These are phyloP conservation scores for Moesziomyces antarcticus DNA, from an alignment of 1,284 basidiomycete species.

Conservation along the genomic window DNA sequence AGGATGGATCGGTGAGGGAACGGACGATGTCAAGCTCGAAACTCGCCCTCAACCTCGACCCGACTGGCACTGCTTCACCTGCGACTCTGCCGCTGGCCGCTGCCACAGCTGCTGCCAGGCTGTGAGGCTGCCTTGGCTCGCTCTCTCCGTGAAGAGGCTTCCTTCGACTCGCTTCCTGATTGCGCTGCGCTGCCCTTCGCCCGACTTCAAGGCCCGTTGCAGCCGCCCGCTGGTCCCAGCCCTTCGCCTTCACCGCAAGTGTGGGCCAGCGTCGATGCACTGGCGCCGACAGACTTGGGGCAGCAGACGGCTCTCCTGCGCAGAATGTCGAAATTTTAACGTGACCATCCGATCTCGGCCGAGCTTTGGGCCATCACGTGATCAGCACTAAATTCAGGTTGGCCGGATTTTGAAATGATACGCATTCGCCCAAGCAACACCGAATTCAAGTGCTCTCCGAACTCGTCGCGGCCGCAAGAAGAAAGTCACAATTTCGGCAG, in stretches of 20 bases:
- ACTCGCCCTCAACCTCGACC: conserved; percentile 18
- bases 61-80: conserved; percentile 1
- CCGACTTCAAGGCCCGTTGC: too few relatives aligned
- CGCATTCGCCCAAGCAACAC: too few relatives aligned
- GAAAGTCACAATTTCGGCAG: too few relatives aligned
- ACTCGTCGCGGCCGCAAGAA: too few relatives aligned
- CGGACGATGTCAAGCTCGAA: conserved; percentile 46
- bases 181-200: too few relatives aligned
- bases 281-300: too few relatives aligned
- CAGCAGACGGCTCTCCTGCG: background rate
- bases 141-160: background rate
- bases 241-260: too few relatives aligned
- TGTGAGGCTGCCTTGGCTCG: background rate
- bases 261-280: too few relatives aligned
- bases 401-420: background rate
- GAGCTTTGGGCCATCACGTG: background rate
- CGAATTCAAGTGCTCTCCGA: background rate
- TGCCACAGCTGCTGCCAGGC: background rate
- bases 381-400: background rate
- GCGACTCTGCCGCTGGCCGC: background rate
- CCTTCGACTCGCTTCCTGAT: background rate
- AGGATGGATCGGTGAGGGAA: conserved; percentile 51
- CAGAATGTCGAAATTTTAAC: background rate
- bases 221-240: too few relatives aligned
- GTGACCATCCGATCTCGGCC: conserved; percentile 2